Evolutionary conservation across 2,329 filamentous ascomycete species (phyloP).

Genomic region (Didymosphaeria variabile): DNA sequence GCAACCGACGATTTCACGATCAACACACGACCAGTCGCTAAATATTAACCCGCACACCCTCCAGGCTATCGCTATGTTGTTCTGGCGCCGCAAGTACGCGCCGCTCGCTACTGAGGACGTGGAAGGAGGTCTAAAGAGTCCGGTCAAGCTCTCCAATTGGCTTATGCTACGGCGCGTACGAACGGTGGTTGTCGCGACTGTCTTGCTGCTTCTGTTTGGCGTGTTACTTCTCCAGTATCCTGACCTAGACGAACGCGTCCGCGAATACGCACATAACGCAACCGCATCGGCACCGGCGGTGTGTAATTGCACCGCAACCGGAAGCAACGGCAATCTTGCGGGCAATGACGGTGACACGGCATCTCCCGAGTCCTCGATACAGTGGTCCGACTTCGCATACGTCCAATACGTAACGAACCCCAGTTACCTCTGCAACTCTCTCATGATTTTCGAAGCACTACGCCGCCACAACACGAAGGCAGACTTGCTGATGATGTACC

Average conservation of each 20-base stretch:
- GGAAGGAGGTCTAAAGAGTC: conserved; percentile 3
- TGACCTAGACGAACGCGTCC: conserved; percentile 1
- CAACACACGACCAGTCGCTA: neutral
- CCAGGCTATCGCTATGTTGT: neutral
- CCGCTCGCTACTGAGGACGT: neutral
- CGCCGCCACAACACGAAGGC: conserved; percentile 42
- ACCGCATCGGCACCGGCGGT: neutral
- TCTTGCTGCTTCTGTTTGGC: neutral
- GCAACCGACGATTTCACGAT: neutral
- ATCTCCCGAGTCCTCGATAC: neutral
- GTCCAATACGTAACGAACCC: conserved; percentile 45
- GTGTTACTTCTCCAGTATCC: neutral
- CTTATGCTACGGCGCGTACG: neutral
- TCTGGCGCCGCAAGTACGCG: neutral
- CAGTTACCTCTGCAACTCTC: conserved; percentile 44
- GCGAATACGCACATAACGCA: neutral
- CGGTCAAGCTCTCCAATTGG: conserved; percentile 8
- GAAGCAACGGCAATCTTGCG: neutral
- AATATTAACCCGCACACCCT: neutral
- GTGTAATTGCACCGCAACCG: neutral
- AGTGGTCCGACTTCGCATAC: conserved; percentile 44
- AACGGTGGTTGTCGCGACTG: neutral
- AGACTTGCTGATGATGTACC: conserved; percentile 19
- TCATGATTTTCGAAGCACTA: conserved; percentile 52
- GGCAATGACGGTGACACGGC: too few species aligned